phyloP scores from a whole-genome alignment of 2,329 filamentous ascomycete genomes.

The Pleoardoris graminearum region DNA sequence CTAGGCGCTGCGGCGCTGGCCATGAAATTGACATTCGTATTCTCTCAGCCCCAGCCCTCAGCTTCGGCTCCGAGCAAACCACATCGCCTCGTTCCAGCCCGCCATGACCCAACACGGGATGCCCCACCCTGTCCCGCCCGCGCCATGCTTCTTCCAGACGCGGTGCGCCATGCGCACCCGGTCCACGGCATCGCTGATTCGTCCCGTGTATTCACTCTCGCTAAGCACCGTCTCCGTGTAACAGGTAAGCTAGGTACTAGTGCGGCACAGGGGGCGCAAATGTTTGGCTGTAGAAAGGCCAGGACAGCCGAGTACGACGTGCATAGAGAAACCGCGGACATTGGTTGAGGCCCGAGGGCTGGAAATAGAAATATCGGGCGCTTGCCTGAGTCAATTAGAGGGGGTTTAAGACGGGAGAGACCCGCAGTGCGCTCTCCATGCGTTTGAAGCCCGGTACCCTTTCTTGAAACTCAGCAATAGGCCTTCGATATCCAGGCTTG shows the following conservation, averaged over 20 bases:
- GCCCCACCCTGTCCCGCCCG: neutral
- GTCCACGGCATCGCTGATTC: neutral
- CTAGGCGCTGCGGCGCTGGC: too few species aligned
- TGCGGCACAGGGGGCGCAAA: neutral
- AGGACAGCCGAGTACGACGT: conserved; percentile 2
- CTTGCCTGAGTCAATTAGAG: neutral
- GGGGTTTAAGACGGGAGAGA: neutral
- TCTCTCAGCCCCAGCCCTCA: conserved; percentile 2
- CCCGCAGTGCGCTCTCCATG: neutral
- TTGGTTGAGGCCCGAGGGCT: neutral
- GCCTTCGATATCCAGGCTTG: neutral
- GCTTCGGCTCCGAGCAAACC: conserved; percentile 5
- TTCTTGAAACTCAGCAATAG: neutral
- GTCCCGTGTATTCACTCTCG: neutral
- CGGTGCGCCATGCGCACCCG: neutral
- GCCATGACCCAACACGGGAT: conserved; percentile 4
- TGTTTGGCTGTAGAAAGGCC: neutral
- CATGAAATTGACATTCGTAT: conserved; percentile 4
- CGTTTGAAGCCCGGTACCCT: neutral
- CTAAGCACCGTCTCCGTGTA: conserved; percentile 2
- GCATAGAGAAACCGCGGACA: neutral
- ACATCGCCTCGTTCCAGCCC: conserved; percentile 3
- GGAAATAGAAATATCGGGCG: neutral
- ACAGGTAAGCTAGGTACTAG: neutral
- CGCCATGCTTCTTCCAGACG: neutral